These are phyloP conservation scores for Massospora cicadina DNA, from an alignment of 371 early-diverging fungal species.

Conservation along the genomic window DNA sequence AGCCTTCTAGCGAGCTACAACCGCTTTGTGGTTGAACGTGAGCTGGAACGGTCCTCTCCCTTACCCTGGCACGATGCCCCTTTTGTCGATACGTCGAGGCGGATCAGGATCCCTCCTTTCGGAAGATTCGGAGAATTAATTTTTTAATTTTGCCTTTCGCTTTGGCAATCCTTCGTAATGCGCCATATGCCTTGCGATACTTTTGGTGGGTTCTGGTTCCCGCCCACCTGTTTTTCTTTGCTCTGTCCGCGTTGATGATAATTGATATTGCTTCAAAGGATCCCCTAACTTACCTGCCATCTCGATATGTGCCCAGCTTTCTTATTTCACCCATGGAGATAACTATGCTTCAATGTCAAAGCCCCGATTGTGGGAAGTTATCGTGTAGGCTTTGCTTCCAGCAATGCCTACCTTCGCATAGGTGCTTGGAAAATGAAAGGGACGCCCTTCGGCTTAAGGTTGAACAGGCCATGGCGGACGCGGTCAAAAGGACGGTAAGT, in stretches of 20 bases:
- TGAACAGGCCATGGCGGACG: slow-evolving; percentile 45
- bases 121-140: slow-evolving; percentile 5
- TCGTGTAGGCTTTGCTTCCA: slow-evolving; percentile 30
- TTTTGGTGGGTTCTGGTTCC: neutral
- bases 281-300: neutral
- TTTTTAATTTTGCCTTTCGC: neutral
- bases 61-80: slow-evolving; percentile 25
- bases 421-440: slow-evolving; percentile 31
- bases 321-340: neutral
- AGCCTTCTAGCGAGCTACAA: slow-evolving; percentile 24
- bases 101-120: slow-evolving; percentile 20
- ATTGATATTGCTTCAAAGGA: neutral
- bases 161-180: neutral
- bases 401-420: slow-evolving; percentile 26
- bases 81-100: slow-evolving; percentile 29
- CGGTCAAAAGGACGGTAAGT: slow-evolving; percentile 42
- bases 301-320: neutral
- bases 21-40: slow-evolving; percentile 22
- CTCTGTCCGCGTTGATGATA: neutral
- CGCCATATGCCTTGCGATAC: neutral
- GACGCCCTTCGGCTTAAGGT: slow-evolving; percentile 38
- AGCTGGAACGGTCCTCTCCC: slow-evolving; percentile 13
- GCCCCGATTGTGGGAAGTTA: slow-evolving; percentile 22
- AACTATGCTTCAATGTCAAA: slow-evolving; percentile 26
- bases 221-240: neutral